These are phyloP conservation scores for Syncephalis plumigaleata DNA, from an alignment of 371 early-diverging fungal species.

Conservation along the genomic window DNA sequence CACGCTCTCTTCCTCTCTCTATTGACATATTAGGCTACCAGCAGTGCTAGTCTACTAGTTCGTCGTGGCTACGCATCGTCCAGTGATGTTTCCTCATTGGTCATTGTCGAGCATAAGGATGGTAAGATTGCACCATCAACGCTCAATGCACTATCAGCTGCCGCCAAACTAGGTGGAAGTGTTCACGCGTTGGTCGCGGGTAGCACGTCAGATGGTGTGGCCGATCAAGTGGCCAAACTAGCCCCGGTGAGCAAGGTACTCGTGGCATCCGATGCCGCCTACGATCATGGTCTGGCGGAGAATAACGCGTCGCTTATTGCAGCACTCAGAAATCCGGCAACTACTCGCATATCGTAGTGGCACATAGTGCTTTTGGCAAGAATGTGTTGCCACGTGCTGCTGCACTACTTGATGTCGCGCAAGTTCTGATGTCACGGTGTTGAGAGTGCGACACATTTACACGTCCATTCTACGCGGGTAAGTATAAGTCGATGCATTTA, in stretches of 20 bases:
- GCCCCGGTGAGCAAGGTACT: slow-evolving; percentile 68
- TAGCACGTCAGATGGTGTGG: slow-evolving; percentile 52
- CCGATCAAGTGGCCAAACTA: slow-evolving; percentile 45
- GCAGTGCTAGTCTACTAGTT: slow-evolving; percentile 19
- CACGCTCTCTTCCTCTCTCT: no score
- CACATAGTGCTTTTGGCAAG: slow-evolving; percentile 83
- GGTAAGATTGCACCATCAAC: slow-evolving; percentile 50
- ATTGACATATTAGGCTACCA: no score
- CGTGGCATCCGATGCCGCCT: slow-evolving; percentile 61
- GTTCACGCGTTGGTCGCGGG: slow-evolving; percentile 86
- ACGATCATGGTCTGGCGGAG: slow-evolving; percentile 69
- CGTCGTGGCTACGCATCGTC: slow-evolving; percentile 37
- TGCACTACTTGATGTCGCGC: slow-evolving; percentile 80
- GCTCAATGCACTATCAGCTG: slow-evolving; percentile 82
- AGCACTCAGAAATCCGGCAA: slow-evolving; percentile 48
- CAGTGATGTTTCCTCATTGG: slow-evolving; percentile 48
- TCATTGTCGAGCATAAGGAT: slow-evolving; percentile 81
- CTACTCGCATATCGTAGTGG: slow-evolving; percentile 73
- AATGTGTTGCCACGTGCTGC: slow-evolving; percentile 87
- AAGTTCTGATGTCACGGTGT: slow-evolving; percentile 75
- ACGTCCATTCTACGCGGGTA: slow-evolving; percentile 94
- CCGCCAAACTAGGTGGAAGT: slow-evolving; percentile 46
- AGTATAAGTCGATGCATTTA: background rate
- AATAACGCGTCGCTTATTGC: slow-evolving; percentile 59
- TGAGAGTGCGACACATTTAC: slow-evolving; percentile 76